Percentiles rank a stretch among this genome's conserved stretches.
These are phyloP conservation scores for Cercospora nicotianae DNA, from an alignment of 2,329 filamentous ascomycete genomes.

Conservation along the genomic window DNA sequence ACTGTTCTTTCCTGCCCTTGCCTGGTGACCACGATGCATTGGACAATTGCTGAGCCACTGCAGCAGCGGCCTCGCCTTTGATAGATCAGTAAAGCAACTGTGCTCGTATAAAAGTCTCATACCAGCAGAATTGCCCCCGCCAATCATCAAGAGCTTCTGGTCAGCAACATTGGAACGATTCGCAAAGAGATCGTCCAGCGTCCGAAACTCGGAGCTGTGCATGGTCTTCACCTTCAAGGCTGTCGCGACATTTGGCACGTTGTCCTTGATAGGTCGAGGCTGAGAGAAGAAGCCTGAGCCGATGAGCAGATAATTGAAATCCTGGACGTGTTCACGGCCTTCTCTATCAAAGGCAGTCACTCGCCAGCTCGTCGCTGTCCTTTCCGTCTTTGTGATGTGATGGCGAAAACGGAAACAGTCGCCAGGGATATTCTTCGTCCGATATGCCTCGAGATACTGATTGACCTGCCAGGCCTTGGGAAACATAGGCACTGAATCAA, in stretches of 20 bases:
- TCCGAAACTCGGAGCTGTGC: conserved; percentile 68
- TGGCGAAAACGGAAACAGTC: conserved; percentile 50
- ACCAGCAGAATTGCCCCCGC: conserved; percentile 75
- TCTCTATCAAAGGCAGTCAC: conserved; percentile 24
- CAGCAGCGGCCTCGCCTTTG: conserved; percentile 69
- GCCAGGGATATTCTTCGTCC: conserved; percentile 55
- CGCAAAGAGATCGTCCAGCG: conserved; percentile 45
- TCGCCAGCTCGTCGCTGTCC: conserved; percentile 23
- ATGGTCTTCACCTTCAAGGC: conserved; percentile 49
- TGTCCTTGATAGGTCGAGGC: conserved; percentile 57
- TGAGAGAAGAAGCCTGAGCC: conserved; percentile 75
- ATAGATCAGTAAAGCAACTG: neutral
- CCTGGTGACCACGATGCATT: conserved; percentile 58
- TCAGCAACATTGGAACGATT: conserved; percentile 31
- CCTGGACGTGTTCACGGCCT: conserved; percentile 22
- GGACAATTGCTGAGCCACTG: conserved; percentile 70
- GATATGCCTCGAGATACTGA: conserved; percentile 67
- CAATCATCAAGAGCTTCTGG: conserved; percentile 70
- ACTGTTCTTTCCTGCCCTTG: conserved; percentile 26
- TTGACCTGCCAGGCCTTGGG: conserved; percentile 77
- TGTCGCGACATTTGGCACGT: conserved; percentile 34
- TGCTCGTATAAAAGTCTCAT: neutral
- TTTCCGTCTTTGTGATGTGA: conserved; percentile 26
- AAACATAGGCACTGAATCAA: conserved; percentile 59
- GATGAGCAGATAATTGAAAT: conserved; percentile 71